phyloP scores from a whole-genome alignment of 768 basidiomycete genomes.

The Hortiboletus flavorubellus region DNA sequence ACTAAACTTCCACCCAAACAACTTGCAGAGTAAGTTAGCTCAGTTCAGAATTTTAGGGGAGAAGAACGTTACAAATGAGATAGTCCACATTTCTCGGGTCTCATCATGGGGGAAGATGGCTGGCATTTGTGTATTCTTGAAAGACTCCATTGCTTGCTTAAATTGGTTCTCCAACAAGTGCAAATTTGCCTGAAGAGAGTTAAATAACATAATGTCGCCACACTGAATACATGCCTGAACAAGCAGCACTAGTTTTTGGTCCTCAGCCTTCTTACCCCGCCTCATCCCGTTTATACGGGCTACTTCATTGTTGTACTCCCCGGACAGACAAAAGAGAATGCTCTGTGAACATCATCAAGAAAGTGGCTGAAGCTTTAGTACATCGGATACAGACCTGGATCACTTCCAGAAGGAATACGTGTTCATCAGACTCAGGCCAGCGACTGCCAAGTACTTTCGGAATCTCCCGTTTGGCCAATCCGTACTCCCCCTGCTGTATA shows the following conservation, averaged over 20 bases:
- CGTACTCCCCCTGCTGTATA: background rate
- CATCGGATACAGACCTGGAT: conserved; percentile 8
- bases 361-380: background rate
- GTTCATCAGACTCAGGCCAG: background rate
- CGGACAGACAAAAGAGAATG: conserved; percentile 12
- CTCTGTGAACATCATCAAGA: conserved; percentile 1
- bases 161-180: conserved; percentile 4
- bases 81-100: conserved; percentile 10
- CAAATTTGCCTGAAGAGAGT: conserved; percentile 12
- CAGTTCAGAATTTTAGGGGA: too few species aligned
- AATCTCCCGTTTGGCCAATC: conserved; percentile 4
- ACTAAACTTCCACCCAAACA: conserved; percentile 23
- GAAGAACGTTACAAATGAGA: conserved; percentile 11
- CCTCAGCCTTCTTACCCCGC: background rate
- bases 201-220: background rate
- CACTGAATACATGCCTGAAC: conserved; percentile 8
- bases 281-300: background rate
- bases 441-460: background rate
- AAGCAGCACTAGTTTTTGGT: conserved; percentile 3
- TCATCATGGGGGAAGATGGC: conserved; percentile 13
- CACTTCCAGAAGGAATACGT: conserved; percentile 3
- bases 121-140: conserved; percentile 5
- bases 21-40: conserved; percentile 3
- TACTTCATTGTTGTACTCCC: conserved; percentile 2
- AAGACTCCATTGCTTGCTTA: conserved; percentile 7